phyloP scores from a whole-genome alignment of 164 flowering plant species.

The Tetracentron sinense region DNA sequence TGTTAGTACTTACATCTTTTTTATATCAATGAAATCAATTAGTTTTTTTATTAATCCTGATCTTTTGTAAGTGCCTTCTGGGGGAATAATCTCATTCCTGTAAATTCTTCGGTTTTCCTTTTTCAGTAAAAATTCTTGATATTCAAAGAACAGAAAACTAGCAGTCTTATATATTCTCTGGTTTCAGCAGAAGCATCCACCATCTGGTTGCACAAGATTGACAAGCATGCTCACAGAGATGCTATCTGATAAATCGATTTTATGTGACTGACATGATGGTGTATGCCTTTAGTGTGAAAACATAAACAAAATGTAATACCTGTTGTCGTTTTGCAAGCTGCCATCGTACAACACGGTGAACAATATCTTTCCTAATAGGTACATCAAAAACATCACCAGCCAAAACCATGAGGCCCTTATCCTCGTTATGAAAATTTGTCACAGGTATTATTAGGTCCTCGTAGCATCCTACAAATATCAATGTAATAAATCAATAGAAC shows the following conservation, averaged over 20 bases:
- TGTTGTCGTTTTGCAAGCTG: slow-evolving; percentile 95
- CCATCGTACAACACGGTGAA: slow-evolving; percentile 94
- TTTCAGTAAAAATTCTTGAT: neutral
- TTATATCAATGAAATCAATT: too few species aligned
- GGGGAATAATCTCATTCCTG: too few species aligned
- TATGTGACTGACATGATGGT: neutral
- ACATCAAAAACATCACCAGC: slow-evolving; percentile 98
- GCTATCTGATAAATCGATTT: neutral
- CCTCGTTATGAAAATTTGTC: slow-evolving; percentile 81
- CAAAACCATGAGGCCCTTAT: slow-evolving; percentile 79
- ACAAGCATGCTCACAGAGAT: neutral
- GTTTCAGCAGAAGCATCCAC: neutral
- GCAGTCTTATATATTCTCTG: too few species aligned
- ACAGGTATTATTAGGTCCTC: slow-evolving; percentile 83
- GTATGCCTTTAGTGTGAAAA: slow-evolving; percentile 3
- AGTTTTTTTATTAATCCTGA: too few species aligned
- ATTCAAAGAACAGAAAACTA: too few species aligned
- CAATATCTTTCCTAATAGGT: slow-evolving; percentile 89
- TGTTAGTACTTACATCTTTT: too few species aligned
- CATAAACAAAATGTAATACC: slow-evolving; percentile 33
- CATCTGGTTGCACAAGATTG: neutral
- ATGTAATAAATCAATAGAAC: neutral
- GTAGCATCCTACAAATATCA: slow-evolving; percentile 47
- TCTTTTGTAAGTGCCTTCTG: too few species aligned
- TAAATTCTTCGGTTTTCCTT: too few species aligned